Evolutionary conservation across 2,329 filamentous ascomycete species (phyloP).

Genomic region (Paraphoma chrysanthemicola): DNA sequence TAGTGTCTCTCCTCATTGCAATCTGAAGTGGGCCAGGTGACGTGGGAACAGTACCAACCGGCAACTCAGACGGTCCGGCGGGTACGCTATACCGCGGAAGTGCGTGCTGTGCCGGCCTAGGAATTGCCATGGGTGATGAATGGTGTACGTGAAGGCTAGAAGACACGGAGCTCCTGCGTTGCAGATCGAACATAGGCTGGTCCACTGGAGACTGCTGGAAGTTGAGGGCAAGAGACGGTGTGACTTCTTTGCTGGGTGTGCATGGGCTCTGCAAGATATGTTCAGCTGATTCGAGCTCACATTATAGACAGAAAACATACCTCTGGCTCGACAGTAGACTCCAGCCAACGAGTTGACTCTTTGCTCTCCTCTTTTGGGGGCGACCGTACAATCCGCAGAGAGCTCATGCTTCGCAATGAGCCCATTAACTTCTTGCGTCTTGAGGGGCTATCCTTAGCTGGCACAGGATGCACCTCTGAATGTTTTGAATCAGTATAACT

Average conservation of each 20-base stretch:
- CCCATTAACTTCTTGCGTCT: conserved; percentile 34
- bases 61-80: conserved; percentile 11
- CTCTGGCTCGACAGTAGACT: conserved; percentile 3
- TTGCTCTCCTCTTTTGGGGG: conserved; percentile 22
- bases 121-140: conserved; percentile 40
- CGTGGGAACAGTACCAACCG: conserved; percentile 32
- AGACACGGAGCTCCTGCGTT: conserved; percentile 12
- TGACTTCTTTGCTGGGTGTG: conserved; percentile 16
- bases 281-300: background rate
- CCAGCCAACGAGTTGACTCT: conserved; percentile 1
- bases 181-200: conserved; percentile 32
- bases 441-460: conserved; percentile 31
- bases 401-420: conserved; percentile 37
- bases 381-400: conserved; percentile 30
- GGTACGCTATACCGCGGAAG: background rate
- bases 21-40: conserved; percentile 38
- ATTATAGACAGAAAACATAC: conserved; percentile 1
- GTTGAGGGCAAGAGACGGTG: conserved; percentile 31
- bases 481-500: background rate
- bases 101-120: conserved; percentile 14
- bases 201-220: conserved; percentile 35
- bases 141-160: conserved; percentile 29
- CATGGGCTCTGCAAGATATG: conserved; percentile 9
- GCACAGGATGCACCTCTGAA: conserved; percentile 13
- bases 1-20: conserved; percentile 23